Percentiles rank a stretch among this genome's conserved stretches.
phyloP scores from a whole-genome alignment of 139 green algal species.

The Yamagishiella unicocca region DNA sequence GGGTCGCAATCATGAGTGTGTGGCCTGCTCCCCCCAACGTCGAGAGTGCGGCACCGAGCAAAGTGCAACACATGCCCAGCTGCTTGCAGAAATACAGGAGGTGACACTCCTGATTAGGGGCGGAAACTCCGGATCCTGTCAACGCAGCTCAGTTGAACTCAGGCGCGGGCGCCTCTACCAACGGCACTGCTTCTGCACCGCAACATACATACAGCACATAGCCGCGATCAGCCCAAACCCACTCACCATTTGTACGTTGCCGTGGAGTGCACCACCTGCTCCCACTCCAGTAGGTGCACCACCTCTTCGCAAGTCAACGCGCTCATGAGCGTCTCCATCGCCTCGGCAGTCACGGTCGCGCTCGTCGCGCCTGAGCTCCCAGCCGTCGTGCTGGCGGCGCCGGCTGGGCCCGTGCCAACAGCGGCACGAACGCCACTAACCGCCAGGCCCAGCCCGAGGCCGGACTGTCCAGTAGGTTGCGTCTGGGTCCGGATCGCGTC shows the following conservation, averaged over 20 bases:
- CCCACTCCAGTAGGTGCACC: constrained; percentile 72
- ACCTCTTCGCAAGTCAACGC: constrained; percentile 64
- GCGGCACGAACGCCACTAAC: neutral
- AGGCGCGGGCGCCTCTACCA: too few relatives aligned
- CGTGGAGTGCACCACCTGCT: constrained; percentile 39
- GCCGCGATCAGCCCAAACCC: neutral
- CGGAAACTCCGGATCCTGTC: too few relatives aligned
- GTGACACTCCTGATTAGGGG: too few relatives aligned
- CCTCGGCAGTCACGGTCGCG: neutral
- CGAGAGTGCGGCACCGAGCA: too few relatives aligned
- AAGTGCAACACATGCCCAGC: too few relatives aligned
- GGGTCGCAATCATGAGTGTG: too few relatives aligned
- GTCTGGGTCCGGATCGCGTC: constrained; percentile 47
- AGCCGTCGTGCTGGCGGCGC: neutral
- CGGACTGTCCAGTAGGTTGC: neutral
- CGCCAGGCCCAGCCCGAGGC: neutral
- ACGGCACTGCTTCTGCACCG: too few relatives aligned
- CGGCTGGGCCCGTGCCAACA: neutral
- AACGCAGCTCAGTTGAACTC: too few relatives aligned
- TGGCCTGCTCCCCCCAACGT: too few relatives aligned
- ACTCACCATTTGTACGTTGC: constrained; percentile 39
- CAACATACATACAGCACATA: neutral
- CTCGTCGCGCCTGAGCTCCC: too few relatives aligned
- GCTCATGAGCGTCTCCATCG: constrained; percentile 49
- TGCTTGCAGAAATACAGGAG: too few relatives aligned